Conservation (phyloP, 495 filamentous ascomycete genomes). For the Neurospora cerealis region DNA sequence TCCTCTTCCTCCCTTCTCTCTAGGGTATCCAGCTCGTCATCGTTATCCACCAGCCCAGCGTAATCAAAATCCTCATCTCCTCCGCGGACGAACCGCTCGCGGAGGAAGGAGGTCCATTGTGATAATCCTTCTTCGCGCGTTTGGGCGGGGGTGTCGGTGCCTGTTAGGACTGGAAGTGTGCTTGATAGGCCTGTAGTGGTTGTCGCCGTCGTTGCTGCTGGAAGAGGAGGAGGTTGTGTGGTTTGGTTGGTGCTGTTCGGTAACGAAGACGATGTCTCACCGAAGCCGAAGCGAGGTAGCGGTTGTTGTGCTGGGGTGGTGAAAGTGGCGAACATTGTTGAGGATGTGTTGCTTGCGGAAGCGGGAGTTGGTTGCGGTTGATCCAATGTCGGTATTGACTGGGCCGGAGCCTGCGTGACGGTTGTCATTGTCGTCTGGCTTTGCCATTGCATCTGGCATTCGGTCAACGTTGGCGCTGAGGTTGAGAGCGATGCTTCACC, state of each 20-base stretch:
- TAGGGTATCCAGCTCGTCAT: slow-evolving; percentile 59
- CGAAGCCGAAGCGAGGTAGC: not conserved
- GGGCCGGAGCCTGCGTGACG: not conserved
- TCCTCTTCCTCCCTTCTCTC: slow-evolving; percentile 52
- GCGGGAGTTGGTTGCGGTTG: not conserved
- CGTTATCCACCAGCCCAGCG: slow-evolving; percentile 46
- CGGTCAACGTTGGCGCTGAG: not conserved
- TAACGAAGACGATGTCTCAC: not conserved
- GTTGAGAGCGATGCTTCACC: not conserved
- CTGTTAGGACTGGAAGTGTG: not conserved
- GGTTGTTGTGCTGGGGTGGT: not conserved
- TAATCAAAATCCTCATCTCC: slow-evolving; percentile 74
- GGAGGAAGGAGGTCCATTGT: slow-evolving; percentile 60
- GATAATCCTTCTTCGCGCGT: slow-evolving; percentile 51
- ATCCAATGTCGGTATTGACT: not conserved
- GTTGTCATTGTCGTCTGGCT: not conserved
- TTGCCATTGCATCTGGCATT: not conserved
- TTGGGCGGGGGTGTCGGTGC: slow-evolving; percentile 41
- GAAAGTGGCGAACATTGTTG: not conserved
- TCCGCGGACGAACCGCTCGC: slow-evolving; percentile 58
- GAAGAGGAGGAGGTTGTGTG: not conserved
- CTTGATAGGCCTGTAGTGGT: not conserved
- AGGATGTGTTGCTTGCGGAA: not conserved
- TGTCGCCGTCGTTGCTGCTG: not conserved
- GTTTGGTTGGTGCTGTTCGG: not conserved